Evolutionary conservation across 352 stramenopile genomes (phyloP).

Genomic region (Phytophthora chlamydospora): DNA sequence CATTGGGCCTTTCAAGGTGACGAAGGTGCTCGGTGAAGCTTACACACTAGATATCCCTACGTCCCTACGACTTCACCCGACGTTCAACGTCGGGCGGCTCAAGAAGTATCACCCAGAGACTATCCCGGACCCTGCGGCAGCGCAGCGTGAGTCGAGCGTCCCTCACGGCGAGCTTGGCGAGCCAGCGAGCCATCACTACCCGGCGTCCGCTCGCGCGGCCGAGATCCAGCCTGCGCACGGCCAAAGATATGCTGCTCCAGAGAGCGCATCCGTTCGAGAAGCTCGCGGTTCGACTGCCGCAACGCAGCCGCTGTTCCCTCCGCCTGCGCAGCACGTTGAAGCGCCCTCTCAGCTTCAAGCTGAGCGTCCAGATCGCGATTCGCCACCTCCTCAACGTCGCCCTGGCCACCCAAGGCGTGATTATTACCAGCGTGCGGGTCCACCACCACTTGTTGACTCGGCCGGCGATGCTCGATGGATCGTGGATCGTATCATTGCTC

Average conservation of each 20-base stretch:
- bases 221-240: background rate
- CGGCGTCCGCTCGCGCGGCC: background rate
- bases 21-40: constrained; percentile 2
- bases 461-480: constrained; percentile 7
- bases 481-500: constrained; percentile 14
- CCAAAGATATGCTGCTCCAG: background rate
- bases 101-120: constrained; percentile 19
- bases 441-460: constrained; percentile 13
- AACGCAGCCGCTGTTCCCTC: background rate
- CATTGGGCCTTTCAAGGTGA: constrained; percentile 11
- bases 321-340: background rate
- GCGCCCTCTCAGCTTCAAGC: background rate
- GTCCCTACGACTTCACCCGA: constrained; percentile 27
- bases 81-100: constrained; percentile 38
- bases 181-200: background rate
- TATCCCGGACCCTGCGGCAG: background rate
- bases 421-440: background rate
- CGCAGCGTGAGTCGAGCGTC: background rate
- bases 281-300: background rate
- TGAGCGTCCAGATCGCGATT: background rate
- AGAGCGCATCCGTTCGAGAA: background rate
- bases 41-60: constrained; percentile 20
- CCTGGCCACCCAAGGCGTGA: background rate
- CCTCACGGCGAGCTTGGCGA: background rate
- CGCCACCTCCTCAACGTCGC: background rate